phyloP scores from a whole-genome alignment of 345 rosid species.

The Cardamine resedifolia region DNA sequence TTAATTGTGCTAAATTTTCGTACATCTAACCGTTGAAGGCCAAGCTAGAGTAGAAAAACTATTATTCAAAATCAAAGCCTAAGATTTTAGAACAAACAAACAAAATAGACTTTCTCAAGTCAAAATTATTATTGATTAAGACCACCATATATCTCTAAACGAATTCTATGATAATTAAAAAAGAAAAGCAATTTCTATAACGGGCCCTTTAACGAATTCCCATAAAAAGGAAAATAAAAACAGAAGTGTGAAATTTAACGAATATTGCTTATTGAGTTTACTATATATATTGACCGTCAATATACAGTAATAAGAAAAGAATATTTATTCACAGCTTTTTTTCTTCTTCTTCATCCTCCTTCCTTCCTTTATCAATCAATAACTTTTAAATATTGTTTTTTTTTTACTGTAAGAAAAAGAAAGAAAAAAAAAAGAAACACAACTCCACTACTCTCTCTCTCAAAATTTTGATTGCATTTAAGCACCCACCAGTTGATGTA shows the following conservation, averaged over 20 bases:
- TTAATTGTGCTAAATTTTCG: neutral
- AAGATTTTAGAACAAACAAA: neutral
- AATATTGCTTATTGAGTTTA: neutral
- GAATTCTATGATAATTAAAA: no score
- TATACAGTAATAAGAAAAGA: neutral
- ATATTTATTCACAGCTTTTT: conserved; percentile 4
- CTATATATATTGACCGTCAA: neutral
- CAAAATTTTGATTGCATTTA: conserved; percentile 20
- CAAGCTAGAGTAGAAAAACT: neutral
- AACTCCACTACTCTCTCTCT: conserved; percentile 25
- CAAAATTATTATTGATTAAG: conserved; percentile 27
- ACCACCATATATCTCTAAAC: no score
- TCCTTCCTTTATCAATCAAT: neutral
- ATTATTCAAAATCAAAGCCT: conserved; percentile 11
- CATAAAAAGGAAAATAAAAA: neutral
- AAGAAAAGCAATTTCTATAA: no score
- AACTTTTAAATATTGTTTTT: neutral
- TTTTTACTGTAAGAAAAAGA: neutral
- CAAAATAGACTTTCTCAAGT: conserved; percentile 25
- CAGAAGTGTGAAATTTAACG: neutral
- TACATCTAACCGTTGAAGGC: conserved; percentile 3
- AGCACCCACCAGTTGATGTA: conserved; percentile 37
- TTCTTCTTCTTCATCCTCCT: neutral
- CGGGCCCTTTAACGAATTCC: neutral
- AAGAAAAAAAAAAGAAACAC: conserved; percentile 22